A percentile compares a stretch with the other conserved stretches of the same genome.
Conservation (phyloP, 306 rosid species). For the Quercus glauca region DNA sequence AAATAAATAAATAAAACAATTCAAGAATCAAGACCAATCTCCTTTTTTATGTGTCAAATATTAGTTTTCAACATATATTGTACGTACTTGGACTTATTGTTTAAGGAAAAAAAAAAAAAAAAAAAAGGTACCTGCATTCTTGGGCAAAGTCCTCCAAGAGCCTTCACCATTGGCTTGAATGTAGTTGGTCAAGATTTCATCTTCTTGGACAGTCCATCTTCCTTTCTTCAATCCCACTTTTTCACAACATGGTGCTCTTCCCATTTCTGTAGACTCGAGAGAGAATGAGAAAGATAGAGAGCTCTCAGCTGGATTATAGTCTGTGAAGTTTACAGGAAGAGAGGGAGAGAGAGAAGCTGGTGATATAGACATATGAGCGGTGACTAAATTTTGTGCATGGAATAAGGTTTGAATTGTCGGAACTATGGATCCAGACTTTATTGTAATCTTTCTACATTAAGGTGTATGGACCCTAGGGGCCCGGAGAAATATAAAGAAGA, state of each 20-base stretch:
- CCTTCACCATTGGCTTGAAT: conserved; percentile 71
- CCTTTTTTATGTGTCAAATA: neutral
- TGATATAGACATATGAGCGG: too few relatives aligned
- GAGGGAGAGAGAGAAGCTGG: too few relatives aligned
- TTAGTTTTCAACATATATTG: neutral
- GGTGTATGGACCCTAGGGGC: too few relatives aligned
- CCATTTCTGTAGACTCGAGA: conserved; percentile 38
- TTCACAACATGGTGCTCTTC: conserved; percentile 82
- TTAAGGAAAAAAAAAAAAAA: neutral
- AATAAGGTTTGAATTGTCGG: too few relatives aligned
- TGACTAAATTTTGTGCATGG: too few relatives aligned
- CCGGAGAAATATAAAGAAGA: too few relatives aligned
- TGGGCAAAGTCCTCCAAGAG: conserved; percentile 81
- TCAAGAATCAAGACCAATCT: neutral
- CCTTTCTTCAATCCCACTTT: conserved; percentile 81
- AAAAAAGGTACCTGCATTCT: conserved; percentile 56
- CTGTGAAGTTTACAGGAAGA: too few relatives aligned
- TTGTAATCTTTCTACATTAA: too few relatives aligned
- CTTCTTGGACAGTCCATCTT: conserved; percentile 91
- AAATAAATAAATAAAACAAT: neutral
- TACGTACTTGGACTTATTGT: too few relatives aligned
- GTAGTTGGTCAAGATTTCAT: conserved; percentile 57
- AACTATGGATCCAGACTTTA: too few relatives aligned
- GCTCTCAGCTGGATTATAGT: neutral
- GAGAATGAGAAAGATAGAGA: neutral